Evolutionary conservation across 164 flowering plant genomes (phyloP).

Genomic region (Dillenia turbinata): DNA sequence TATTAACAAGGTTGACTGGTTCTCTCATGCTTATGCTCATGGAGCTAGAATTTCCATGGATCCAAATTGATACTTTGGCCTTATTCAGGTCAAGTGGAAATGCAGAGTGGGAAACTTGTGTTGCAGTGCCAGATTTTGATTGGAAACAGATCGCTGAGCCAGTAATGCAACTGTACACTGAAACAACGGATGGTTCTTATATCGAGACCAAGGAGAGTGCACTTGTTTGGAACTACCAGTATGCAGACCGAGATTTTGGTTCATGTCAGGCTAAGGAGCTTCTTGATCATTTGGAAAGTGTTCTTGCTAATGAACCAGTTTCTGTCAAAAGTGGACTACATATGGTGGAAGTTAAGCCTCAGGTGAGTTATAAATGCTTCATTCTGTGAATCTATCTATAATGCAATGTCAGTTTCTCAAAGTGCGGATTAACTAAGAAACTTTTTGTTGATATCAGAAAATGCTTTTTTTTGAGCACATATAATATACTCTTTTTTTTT

Average conservation of each 20-base stretch:
- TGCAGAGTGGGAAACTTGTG: slow-evolving; percentile 39
- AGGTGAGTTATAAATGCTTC: slow-evolving; percentile 23
- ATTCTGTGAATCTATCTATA: not conserved
- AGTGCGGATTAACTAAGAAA: not conserved
- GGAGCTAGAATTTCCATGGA: too few species aligned
- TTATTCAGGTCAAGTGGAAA: slow-evolving; percentile 23
- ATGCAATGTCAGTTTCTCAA: not conserved
- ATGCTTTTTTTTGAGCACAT: not conserved
- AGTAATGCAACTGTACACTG: slow-evolving; percentile 43
- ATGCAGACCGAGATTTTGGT: slow-evolving; percentile 51
- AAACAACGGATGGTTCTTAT: slow-evolving; percentile 46
- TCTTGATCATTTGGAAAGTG: slow-evolving; percentile 50
- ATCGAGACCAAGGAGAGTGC: slow-evolving; percentile 41
- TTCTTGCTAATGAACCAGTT: slow-evolving; percentile 45
- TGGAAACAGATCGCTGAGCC: slow-evolving; percentile 49
- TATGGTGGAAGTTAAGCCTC: slow-evolving; percentile 50
- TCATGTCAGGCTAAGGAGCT: slow-evolving; percentile 53
- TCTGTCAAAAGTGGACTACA: slow-evolving; percentile 44
- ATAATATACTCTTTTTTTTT: not conserved
- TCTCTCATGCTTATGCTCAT: too few species aligned
- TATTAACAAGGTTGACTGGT: too few species aligned
- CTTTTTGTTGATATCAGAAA: too few species aligned
- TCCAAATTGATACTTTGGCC: too few species aligned
- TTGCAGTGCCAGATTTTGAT: slow-evolving; percentile 27
- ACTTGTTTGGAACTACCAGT: slow-evolving; percentile 42